These are phyloP conservation scores for Chlorella variabilis DNA, from an alignment of 163 green algal genomes.

Conservation along the genomic window DNA sequence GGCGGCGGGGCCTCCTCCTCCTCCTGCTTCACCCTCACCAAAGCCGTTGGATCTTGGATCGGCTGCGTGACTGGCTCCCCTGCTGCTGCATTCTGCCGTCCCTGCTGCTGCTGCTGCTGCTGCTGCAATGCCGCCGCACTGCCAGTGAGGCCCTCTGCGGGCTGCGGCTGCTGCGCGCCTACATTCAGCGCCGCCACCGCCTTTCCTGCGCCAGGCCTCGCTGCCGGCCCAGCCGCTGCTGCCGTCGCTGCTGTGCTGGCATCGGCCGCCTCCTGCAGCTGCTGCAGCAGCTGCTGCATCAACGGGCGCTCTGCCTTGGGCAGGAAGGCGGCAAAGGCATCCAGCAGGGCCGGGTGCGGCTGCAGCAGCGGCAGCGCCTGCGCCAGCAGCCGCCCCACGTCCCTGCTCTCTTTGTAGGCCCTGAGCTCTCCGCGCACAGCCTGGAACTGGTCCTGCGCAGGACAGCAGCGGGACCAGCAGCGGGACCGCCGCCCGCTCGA, in stretches of 20 bases:
- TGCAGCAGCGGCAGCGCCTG: constrained; percentile 21
- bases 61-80: no score
- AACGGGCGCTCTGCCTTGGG: not conserved
- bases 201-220: no score
- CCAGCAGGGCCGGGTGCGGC: constrained; percentile 4
- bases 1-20: no score
- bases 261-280: constrained; percentile 1
- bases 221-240: not conserved
- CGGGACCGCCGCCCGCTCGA: no score
- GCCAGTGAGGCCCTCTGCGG: not conserved
- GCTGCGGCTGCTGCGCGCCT: not conserved
- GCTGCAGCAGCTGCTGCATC: not conserved
- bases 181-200: no score
- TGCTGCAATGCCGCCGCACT: not conserved
- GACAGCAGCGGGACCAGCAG: no score
- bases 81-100: not conserved
- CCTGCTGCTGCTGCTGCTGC: not conserved
- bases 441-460: constrained; percentile 8
- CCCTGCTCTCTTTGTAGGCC: not conserved
- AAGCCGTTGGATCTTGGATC: no score
- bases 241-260: not conserved
- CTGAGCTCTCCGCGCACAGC: not conserved
- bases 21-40: no score
- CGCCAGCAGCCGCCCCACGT: not conserved
- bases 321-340: constrained; percentile 6